phyloP scores from a whole-genome alignment of 2,329 filamentous ascomycete species.

The Aspergillus floridensis region DNA sequence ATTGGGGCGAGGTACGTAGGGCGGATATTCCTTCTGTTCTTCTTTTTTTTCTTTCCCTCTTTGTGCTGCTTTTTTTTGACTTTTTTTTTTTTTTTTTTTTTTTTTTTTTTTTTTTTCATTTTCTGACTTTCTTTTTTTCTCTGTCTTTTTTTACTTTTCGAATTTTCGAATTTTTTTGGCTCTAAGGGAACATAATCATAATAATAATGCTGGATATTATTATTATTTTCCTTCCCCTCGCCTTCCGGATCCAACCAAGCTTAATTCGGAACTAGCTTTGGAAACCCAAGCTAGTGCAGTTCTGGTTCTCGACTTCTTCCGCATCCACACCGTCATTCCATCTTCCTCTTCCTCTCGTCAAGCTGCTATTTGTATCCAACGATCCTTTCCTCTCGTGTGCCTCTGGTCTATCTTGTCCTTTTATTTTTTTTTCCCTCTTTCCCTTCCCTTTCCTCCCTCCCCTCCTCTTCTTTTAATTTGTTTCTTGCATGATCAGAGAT shows the following conservation, averaged over 20 bases:
- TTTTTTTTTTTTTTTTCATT: background rate
- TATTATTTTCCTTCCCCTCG: background rate
- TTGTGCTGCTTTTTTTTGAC: too few species aligned
- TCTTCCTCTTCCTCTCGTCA: slow-evolving; percentile 15
- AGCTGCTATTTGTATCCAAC: slow-evolving; percentile 21
- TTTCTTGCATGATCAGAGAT: slow-evolving; percentile 10
- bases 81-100: background rate
- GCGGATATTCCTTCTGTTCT: background rate
- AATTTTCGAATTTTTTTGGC: too few species aligned
- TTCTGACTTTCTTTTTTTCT: background rate
- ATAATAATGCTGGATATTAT: background rate
- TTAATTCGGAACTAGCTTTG: slow-evolving; percentile 13
- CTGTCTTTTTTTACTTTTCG: slow-evolving; percentile 8
- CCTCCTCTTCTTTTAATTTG: slow-evolving; percentile 8
- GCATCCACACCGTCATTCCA: slow-evolving; percentile 29
- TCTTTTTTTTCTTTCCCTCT: background rate
- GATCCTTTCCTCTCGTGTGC: slow-evolving; percentile 21
- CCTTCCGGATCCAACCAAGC: slow-evolving; percentile 15
- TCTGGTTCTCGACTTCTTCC: slow-evolving; percentile 16
- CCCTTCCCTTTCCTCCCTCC: background rate
- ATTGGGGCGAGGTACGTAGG: slow-evolving; percentile 1
- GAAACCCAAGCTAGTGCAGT: slow-evolving; percentile 9
- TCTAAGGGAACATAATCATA: background rate
- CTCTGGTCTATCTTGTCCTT: background rate
- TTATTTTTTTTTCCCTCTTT: slow-evolving; percentile 1